A percentile compares a stretch with the other conserved stretches of the same genome.
Conservation (phyloP, 1,139 yeast species). For the Sugiyamaella xylanicola region DNA sequence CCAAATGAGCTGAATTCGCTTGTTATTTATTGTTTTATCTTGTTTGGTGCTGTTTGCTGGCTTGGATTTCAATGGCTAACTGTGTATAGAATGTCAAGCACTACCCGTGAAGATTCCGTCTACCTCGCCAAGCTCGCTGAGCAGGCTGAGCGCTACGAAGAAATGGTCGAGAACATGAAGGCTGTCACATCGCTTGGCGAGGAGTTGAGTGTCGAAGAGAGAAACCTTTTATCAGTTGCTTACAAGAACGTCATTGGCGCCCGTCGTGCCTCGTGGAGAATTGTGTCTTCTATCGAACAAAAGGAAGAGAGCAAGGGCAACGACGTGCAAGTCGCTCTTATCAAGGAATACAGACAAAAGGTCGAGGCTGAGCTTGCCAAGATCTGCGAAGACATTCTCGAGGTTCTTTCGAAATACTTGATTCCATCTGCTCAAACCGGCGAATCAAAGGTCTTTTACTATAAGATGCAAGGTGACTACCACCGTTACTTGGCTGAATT, state of each 20-base stretch:
- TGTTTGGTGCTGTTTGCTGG: no score
- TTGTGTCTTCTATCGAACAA: conserved; percentile 95
- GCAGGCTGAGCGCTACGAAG: conserved; percentile 99
- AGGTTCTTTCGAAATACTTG: conserved; percentile 84
- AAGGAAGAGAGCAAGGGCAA: conserved; percentile 97
- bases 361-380: conserved; percentile 91
- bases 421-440: conserved; percentile 95
- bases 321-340: conserved; percentile 81
- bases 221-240: conserved; percentile 95
- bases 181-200: conserved; percentile 95
- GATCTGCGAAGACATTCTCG: conserved; percentile 91
- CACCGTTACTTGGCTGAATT: conserved; percentile 99
- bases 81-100: conserved; percentile 24
- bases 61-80: no score
- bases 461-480: conserved; percentile 99
- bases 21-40: no score
- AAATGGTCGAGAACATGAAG: conserved; percentile 93
- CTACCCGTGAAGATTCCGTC: conserved; percentile 93
- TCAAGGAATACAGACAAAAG: conserved; percentile 93
- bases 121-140: conserved; percentile 98
- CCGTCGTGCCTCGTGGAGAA: conserved; percentile 99
- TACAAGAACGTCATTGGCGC: conserved; percentile 99
- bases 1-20: no score
- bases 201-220: conserved; percentile 95
- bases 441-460: conserved; percentile 96